These are phyloP conservation scores for Coniferiporia weirii DNA, from an alignment of 1,284 basidiomycete species.

Conservation along the genomic window DNA sequence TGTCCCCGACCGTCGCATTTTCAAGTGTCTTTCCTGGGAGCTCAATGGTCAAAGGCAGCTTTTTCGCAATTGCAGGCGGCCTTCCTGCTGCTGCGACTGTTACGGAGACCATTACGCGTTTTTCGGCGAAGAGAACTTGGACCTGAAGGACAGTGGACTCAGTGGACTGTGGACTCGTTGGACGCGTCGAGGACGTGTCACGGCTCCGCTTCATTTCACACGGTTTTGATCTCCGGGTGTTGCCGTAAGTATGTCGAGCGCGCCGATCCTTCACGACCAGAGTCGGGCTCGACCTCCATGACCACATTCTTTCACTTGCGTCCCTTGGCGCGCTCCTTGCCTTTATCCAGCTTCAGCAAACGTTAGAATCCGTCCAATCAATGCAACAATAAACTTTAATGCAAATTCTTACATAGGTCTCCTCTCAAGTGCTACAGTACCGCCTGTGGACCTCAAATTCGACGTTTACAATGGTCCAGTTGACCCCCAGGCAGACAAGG, in stretches of 20 bases:
- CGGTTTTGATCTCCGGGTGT: too few relatives aligned
- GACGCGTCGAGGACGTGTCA: too few relatives aligned
- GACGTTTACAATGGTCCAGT: constrained; percentile 7
- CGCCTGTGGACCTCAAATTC: constrained; percentile 14
- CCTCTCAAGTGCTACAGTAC: neutral
- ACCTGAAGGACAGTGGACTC: too few relatives aligned
- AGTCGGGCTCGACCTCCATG: too few relatives aligned
- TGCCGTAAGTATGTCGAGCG: too few relatives aligned
- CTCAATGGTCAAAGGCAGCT: constrained; percentile 53
- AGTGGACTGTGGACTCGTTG: too few relatives aligned
- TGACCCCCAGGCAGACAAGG: constrained; percentile 9
- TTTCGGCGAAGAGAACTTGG: neutral
- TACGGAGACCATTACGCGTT: constrained; percentile 49
- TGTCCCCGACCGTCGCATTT: constrained; percentile 48
- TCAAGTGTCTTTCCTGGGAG: constrained; percentile 41
- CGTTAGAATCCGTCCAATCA: neutral
- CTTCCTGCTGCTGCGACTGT: constrained; percentile 47
- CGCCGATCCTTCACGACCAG: too few relatives aligned
- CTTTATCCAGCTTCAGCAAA: neutral
- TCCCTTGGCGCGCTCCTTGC: too few relatives aligned
- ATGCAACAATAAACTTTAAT: too few relatives aligned
- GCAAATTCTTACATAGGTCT: neutral
- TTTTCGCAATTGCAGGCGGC: constrained; percentile 40
- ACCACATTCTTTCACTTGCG: neutral
- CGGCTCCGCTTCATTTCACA: too few relatives aligned